Base-by-base conservation (phyloP, 2,329 filamentous ascomycete species). In the Periconia macrospinosa region DNA sequence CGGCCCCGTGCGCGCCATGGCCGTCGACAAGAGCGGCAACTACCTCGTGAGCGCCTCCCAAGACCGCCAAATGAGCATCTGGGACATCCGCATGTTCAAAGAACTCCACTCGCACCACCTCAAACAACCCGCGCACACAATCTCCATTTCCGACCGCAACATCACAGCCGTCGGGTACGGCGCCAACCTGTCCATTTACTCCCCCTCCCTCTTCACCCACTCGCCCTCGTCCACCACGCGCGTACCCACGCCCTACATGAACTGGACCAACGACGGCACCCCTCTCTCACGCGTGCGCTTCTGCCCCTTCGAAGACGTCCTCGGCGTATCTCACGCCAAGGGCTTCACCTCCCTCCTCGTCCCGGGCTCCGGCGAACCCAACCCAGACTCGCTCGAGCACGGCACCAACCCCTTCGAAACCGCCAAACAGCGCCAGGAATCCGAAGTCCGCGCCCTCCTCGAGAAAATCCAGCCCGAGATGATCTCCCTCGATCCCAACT, bases 401-500 rank as follows among this genome's bases (percentile, higher is more conserved):
- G 71, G 71, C 49, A 71, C 67, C 13, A 99, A 99, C 79, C 94
- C 94, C 33, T 97, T 93, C 82, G 94, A 97, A 78, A 96, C 89
- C 49, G 83, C 81, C 67, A 95, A 94, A 77, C 92, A 97, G 78
- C 86, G 94, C 66, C 92, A 95, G 75, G 94, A 99, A 76, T 83
- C 84, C 47, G 94, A 99, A 75, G 92, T 99, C 73, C 91, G 90
- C 79, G 81, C 84, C 13, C 81, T 99, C 59, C 85, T 99, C 65
- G 96, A 95, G 81, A 99, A 99, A 79, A 81, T 99, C 45, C 86
- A 92, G 67, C 93, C 94, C 3, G 93, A 96, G 70, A 99, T 97
- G 91, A 99, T 99, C 58, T 90, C 91, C 1, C 80, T 99, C 19
- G 88, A 99, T 70, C 93, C 94, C 62, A 89, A 94, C 74, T 95